A percentile compares a stretch with the other conserved stretches of the same genome.
Conservation (phyloP, 306 rosid genomes). For the Vigna trinervia region DNA sequence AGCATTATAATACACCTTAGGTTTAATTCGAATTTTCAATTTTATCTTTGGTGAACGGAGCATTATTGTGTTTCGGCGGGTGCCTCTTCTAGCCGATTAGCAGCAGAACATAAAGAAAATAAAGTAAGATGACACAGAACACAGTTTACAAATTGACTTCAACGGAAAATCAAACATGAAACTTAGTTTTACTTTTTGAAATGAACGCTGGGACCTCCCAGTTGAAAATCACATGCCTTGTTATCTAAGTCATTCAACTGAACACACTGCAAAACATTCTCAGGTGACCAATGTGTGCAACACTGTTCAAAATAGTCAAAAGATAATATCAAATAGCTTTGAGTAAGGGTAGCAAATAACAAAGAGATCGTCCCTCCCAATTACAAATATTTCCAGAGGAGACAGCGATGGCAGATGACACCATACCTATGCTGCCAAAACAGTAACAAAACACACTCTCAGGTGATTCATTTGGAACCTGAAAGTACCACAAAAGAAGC, state of each 20-base stretch:
- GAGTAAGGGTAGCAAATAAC: neutral
- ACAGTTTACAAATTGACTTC: neutral
- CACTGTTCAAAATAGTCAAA: neutral
- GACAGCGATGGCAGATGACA: constrained; percentile 2
- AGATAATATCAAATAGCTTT: constrained; percentile 8
- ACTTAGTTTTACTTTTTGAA: neutral
- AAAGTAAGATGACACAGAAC: neutral
- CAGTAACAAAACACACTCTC: neutral
- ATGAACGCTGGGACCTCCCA: neutral
- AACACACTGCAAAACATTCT: neutral
- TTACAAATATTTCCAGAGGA: constrained; percentile 11
- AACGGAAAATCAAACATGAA: neutral
- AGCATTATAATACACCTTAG: too few species aligned
- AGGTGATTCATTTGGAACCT: neutral
- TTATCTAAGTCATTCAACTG: neutral
- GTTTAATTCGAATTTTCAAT: neutral
- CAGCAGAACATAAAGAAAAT: too few species aligned
- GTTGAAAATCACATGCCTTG: neutral
- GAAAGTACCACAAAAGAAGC: constrained; percentile 25
- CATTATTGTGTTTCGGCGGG: neutral
- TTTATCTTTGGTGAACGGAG: neutral
- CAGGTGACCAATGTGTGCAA: neutral
- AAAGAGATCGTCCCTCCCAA: neutral
- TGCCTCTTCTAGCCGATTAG: too few species aligned
- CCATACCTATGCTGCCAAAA: neutral